A percentile compares a stretch with the other conserved stretches of the same genome.
phyloP scores from a whole-genome alignment of 2,329 filamentous ascomycete species.

The Kalaharituber pfeilii region DNA sequence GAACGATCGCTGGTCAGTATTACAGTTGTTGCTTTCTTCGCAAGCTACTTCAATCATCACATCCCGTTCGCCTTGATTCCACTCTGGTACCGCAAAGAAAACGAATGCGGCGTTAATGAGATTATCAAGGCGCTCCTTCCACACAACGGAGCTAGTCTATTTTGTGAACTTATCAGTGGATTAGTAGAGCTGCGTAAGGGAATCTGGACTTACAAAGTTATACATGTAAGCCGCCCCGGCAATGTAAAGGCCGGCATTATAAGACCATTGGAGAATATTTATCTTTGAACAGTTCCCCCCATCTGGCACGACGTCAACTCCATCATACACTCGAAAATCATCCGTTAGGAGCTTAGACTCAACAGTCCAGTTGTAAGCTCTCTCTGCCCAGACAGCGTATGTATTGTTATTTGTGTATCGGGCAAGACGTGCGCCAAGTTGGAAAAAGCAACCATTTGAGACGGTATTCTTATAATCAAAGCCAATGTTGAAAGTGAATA shows the following conservation, averaged over 20 bases:
- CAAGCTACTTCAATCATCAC: conserved; percentile 52
- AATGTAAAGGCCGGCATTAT: conserved; percentile 47
- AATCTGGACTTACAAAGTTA: conserved; percentile 36
- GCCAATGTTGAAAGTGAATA: conserved; percentile 58
- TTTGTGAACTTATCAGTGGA: not conserved
- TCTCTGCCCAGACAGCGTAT: conserved; percentile 59
- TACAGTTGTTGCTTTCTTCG: conserved; percentile 37
- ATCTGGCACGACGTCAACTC: conserved; percentile 35
- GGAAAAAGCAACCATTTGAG: conserved; percentile 53
- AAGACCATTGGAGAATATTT: conserved; percentile 44
- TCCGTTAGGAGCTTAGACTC: conserved; percentile 40
- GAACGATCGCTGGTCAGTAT: conserved; percentile 48
- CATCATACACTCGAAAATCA: conserved; percentile 43
- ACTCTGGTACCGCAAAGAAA: conserved; percentile 31
- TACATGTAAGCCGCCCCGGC: conserved; percentile 47
- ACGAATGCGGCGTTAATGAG: conserved; percentile 36
- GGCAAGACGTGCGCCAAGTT: conserved; percentile 51
- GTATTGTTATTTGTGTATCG: conserved; percentile 64
- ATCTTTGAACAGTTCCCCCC: conserved; percentile 37
- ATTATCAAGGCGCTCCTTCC: conserved; percentile 37
- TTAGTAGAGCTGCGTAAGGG: not conserved
- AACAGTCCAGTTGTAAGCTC: conserved; percentile 49
- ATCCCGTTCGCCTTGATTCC: conserved; percentile 27
- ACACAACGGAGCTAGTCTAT: conserved; percentile 34
- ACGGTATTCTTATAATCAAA: conserved; percentile 63